These are phyloP conservation scores for Achaetomiella virescens DNA, from an alignment of 495 filamentous ascomycete species.

Conservation along the genomic window DNA sequence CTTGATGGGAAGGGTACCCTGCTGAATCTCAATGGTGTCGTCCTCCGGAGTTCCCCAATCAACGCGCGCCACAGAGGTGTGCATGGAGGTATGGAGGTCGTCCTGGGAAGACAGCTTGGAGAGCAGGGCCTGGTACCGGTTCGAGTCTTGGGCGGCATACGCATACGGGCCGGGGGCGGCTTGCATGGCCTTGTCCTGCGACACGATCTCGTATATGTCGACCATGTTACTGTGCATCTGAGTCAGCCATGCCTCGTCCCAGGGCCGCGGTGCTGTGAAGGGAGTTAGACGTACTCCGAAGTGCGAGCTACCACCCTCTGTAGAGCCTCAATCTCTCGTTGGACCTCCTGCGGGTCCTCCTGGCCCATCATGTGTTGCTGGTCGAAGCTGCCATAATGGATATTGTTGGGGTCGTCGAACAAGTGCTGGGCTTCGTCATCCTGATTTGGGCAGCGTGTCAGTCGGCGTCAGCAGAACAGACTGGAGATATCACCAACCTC, in stretches of 20 bases:
- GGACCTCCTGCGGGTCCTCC: conserved; percentile 50
- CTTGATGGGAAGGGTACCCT: conserved; percentile 35
- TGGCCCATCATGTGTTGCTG: conserved; percentile 44
- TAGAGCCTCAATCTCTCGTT: conserved; percentile 53
- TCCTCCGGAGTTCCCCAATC: conserved; percentile 44
- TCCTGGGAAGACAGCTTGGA: conserved; percentile 43
- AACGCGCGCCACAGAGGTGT: conserved; percentile 33
- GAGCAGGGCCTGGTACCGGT: conserved; percentile 48
- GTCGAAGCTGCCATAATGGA: conserved; percentile 51
- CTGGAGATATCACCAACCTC: conserved; percentile 26
- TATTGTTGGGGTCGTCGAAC: conserved; percentile 47
- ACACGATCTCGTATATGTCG: conserved; percentile 54
- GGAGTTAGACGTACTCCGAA: conserved; percentile 41
- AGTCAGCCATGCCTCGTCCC: conserved; percentile 27
- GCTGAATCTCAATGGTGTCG: conserved; percentile 40
- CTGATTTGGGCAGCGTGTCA: conserved; percentile 26
- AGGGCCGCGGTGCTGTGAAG: conserved; percentile 6
- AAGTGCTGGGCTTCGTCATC: conserved; percentile 49
- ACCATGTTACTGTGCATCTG: conserved; percentile 44
- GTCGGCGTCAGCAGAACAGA: conserved; percentile 5
- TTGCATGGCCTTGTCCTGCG: conserved; percentile 34
- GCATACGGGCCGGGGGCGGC: conserved; percentile 28
- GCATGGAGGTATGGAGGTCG: conserved; percentile 12
- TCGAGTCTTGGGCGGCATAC: conserved; percentile 40
- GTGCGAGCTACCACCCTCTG: conserved; percentile 50